Evolutionary conservation across 2,329 filamentous ascomycete genomes (phyloP).

Genomic region (Ceratocystis alfenasii): DNA sequence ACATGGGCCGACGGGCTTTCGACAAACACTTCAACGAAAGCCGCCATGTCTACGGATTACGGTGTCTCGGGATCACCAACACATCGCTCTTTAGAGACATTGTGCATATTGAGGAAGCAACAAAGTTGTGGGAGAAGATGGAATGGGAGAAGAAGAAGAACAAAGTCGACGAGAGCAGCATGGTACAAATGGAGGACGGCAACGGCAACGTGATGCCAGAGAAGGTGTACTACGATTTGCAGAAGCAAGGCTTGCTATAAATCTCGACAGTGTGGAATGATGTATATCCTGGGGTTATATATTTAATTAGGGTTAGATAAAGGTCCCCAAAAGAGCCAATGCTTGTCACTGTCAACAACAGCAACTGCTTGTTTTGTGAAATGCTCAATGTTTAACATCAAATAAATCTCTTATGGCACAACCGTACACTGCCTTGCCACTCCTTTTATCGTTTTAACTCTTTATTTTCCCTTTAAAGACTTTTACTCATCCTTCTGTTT

Average conservation of each 20-base stretch:
- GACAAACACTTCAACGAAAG: slow-evolving; percentile 98
- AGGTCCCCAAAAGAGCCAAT: background rate
- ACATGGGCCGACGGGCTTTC: slow-evolving; percentile 90
- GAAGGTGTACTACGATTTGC: slow-evolving; percentile 91
- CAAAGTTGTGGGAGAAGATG: slow-evolving; percentile 86
- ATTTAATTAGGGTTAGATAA: slow-evolving; percentile 16
- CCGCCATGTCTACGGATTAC: slow-evolving; percentile 82
- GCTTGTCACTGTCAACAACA: background rate
- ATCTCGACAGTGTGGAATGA: slow-evolving; percentile 9
- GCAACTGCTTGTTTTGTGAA: background rate
- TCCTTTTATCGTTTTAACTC: no score
- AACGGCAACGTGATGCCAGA: slow-evolving; percentile 98
- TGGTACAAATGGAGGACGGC: slow-evolving; percentile 97
- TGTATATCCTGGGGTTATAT: slow-evolving; percentile 7
- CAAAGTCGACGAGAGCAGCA: slow-evolving; percentile 62
- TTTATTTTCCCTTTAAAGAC: no score
- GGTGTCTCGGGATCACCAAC: slow-evolving; percentile 87
- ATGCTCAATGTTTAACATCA: background rate
- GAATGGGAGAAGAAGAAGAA: slow-evolving; percentile 71
- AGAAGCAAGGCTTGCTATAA: slow-evolving; percentile 77
- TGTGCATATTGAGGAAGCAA: slow-evolving; percentile 77
- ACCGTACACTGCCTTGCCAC: background rate
- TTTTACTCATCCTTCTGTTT: background rate
- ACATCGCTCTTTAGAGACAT: slow-evolving; percentile 89
- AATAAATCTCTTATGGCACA: background rate